Conservation (phyloP, 805 yeast genomes). For the Metahyphopichia silvanorum region DNA sequence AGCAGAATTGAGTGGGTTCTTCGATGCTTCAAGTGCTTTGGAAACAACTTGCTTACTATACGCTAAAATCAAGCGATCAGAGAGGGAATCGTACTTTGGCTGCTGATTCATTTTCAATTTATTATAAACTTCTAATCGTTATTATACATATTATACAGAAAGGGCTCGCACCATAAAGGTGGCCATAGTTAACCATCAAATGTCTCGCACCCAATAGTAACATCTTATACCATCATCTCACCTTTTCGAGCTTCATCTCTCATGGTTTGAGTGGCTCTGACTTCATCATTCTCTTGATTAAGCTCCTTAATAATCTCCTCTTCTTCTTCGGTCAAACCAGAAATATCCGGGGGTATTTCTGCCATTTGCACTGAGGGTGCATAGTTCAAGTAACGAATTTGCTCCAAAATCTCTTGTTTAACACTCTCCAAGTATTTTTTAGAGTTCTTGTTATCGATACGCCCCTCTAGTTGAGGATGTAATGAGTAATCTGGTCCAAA, state of each 20-base stretch:
- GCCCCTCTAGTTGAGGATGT: slow-evolving; percentile 62
- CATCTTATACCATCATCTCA: slow-evolving; percentile 13
- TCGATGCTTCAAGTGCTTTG: too few relatives aligned
- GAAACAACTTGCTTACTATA: too few relatives aligned
- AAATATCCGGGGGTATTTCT: slow-evolving; percentile 73
- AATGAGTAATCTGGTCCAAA: slow-evolving; percentile 89
- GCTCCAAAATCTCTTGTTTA: slow-evolving; percentile 72
- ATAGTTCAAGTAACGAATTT: slow-evolving; percentile 73
- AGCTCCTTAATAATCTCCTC: slow-evolving; percentile 35
- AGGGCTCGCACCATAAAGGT: too few relatives aligned
- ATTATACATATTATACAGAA: too few relatives aligned
- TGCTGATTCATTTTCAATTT: too few relatives aligned
- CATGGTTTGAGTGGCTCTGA: slow-evolving; percentile 7
- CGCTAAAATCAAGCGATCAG: too few relatives aligned
- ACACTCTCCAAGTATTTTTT: slow-evolving; percentile 81
- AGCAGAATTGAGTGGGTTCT: too few relatives aligned
- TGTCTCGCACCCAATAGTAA: too few relatives aligned
- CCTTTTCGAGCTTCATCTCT: slow-evolving; percentile 26
- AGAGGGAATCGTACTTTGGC: too few relatives aligned
- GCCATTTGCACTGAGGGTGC: slow-evolving; percentile 96
- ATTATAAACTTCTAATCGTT: too few relatives aligned
- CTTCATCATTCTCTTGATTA: slow-evolving; percentile 26
- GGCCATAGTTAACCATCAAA: too few relatives aligned
- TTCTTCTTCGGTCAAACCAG: slow-evolving; percentile 43
- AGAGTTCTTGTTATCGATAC: slow-evolving; percentile 82